phyloP scores from a whole-genome alignment of 1,284 basidiomycete species.

The Pyrrhoderma noxium region DNA sequence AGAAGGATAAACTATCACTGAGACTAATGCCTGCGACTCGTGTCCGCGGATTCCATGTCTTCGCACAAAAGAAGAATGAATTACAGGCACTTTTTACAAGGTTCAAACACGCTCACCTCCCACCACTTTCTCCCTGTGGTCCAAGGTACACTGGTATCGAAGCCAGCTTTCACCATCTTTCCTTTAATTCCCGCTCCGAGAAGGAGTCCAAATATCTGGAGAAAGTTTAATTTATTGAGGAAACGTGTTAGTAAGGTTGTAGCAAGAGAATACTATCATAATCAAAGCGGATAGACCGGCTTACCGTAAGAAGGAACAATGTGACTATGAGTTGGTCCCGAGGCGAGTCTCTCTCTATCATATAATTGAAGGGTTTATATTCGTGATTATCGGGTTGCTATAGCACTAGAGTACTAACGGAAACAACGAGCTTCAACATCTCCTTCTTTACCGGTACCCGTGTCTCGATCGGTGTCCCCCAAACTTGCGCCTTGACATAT shows the following conservation, averaged over 20 bases:
- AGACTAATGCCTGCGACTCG: constrained; percentile 44
- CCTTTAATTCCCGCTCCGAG: constrained; percentile 78
- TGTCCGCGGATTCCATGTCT: constrained; percentile 57
- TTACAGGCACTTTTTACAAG: no score
- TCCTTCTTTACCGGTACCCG: constrained; percentile 91
- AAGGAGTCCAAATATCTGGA: constrained; percentile 55
- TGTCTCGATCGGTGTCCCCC: constrained; percentile 85
- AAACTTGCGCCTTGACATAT: constrained; percentile 82
- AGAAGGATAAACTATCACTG: constrained; percentile 27
- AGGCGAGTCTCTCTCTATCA: constrained; percentile 84
- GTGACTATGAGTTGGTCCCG: constrained; percentile 88
- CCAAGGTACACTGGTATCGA: constrained; percentile 58
- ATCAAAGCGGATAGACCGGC: no score
- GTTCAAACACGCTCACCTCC: constrained; percentile 63
- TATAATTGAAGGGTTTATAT: constrained; percentile 32
- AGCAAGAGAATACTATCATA: no score
- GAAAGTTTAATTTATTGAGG: no score
- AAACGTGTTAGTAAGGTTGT: no score
- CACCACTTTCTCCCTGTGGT: constrained; percentile 61
- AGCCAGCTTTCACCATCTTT: constrained; percentile 69
- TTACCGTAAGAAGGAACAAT: constrained; percentile 76
- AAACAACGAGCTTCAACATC: constrained; percentile 95
- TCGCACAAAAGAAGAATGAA: neutral
- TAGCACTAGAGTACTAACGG: constrained; percentile 41
- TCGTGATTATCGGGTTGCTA: no score